Conservation (phyloP, 2,329 filamentous ascomycete species). For the Lecanosticta acicola region DNA sequence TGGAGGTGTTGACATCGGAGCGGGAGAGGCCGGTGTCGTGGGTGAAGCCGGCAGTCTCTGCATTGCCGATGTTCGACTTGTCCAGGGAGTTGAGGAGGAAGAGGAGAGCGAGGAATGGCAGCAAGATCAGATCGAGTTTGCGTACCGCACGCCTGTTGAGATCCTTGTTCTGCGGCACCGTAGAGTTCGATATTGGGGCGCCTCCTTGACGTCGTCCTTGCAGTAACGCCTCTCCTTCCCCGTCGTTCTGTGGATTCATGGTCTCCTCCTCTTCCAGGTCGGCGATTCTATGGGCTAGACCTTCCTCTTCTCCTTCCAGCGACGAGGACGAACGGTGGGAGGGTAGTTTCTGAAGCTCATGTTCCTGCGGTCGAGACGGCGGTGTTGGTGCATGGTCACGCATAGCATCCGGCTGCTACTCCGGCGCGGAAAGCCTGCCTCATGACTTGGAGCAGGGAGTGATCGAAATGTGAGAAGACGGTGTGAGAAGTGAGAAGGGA, state of each 20-base stretch:
- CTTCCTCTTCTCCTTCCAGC: neutral
- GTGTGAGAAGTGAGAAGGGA: neutral
- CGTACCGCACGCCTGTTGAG: constrained; percentile 35
- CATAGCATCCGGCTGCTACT: neutral
- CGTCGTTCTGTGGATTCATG: neutral
- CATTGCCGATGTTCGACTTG: constrained; percentile 51
- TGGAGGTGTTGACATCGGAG: constrained; percentile 52
- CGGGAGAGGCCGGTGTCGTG: constrained; percentile 48
- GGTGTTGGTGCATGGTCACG: neutral
- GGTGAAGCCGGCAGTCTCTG: constrained; percentile 56
- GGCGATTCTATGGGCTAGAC: neutral
- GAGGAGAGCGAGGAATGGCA: constrained; percentile 48
- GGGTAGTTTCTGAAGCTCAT: neutral
- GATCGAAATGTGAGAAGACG: neutral
- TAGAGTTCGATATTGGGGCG: neutral
- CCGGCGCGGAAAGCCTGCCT: neutral
- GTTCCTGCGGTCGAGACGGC: neutral
- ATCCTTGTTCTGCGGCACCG: neutral
- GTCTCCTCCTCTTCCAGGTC: neutral
- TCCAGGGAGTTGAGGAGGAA: constrained; percentile 51
- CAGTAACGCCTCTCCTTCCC: neutral
- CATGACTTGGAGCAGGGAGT: neutral
- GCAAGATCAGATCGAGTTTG: constrained; percentile 47
- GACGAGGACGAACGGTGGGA: neutral
- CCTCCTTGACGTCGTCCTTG: neutral